Evolutionary conservation across 2,329 filamentous ascomycete species (phyloP), one percentile per base, ranked within the genome.

Genomic region (Chaetomium sp.): DNA sequence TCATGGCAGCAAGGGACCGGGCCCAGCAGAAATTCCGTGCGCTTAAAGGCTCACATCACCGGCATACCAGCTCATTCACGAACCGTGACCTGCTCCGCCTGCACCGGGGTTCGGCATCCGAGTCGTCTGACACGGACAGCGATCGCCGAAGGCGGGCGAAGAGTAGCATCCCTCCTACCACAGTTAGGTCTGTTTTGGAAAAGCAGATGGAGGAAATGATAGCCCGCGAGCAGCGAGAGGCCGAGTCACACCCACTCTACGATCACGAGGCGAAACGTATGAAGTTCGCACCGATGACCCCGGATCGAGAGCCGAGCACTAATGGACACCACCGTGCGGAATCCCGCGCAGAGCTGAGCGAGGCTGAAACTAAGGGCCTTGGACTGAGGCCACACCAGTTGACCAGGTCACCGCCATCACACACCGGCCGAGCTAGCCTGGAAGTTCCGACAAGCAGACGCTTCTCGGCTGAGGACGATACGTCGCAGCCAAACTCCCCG

Each of bases 161-260:
- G 45, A 78, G 38, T 7, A 16, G 75, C 12, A 86, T 83, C 1
- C 78, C 82, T 62, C 81, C 80, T 55, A 83, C 80, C 68, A 80
- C 76, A 53, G 79, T 78, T 27, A 82, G 81, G 66, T 82, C 86
- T 63, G 76, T 87, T 13, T 75, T 88, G 13, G 83, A 86, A 67
- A 86, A 84, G 72, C 85, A 87, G 71, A 87, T 88, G 84, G 76
- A 82, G 64, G 84, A 87, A 64, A 83, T 87, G 77, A 80, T 87
- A 65, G 82, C 82, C 6, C 81, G 80, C 66, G 85, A 88, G 71
- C 80, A 79, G 6, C 75, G 76, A 13, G 79, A 81, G 51, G 76
- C 77, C 49, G 79, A 80, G 27, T 70, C 76, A n/a, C 75, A 69
- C 51, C 67, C 66, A 6, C 51, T 69, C 4, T 71, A 70, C 33